phyloP scores from a whole-genome alignment of 805 yeast species.

The Grigorovia yakushimaensis region DNA sequence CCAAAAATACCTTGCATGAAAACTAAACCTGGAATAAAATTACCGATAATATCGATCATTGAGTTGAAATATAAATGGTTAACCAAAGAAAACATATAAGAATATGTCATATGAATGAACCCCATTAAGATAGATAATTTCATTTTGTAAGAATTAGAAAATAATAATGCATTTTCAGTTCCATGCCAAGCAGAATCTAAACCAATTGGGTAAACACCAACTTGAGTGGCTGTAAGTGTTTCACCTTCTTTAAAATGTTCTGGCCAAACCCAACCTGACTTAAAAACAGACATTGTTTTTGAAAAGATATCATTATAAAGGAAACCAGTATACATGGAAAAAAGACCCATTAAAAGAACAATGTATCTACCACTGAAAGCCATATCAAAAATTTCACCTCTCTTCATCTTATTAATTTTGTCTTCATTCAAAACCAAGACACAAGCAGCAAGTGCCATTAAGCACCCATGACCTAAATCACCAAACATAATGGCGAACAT shows the following conservation, averaged over 20 bases:
- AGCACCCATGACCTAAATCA: conserved; percentile 70
- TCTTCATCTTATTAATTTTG: conserved; percentile 42
- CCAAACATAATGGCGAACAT: conserved; percentile 83
- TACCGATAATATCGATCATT: conserved; percentile 57
- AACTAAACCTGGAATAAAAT: conserved; percentile 61
- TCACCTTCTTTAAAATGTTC: conserved; percentile 40
- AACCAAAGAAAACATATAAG: conserved; percentile 56
- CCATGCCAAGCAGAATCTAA: conserved; percentile 74
- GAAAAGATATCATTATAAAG: conserved; percentile 66
- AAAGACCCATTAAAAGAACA: conserved; percentile 57
- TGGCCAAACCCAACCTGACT: conserved; percentile 66
- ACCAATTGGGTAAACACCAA: conserved; percentile 52
- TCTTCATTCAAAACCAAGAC: conserved; percentile 47
- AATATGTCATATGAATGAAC: conserved; percentile 63
- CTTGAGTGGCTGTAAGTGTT: conserved; percentile 36
- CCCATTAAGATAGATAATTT: conserved; percentile 70
- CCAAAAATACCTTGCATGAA: conserved; percentile 75
- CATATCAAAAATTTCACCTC: conserved; percentile 73
- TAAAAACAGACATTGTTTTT: conserved; percentile 55
- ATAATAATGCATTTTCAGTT: conserved; percentile 59
- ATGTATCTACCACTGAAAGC: conserved; percentile 65
- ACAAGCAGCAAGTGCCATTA: conserved; percentile 47
- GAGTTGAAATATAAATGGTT: conserved; percentile 51
- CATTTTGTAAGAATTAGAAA: conserved; percentile 70
- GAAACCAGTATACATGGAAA: conserved; percentile 67